Percentiles rank a stretch among this genome's conserved stretches.
phyloP scores from a whole-genome alignment of 2,329 filamentous ascomycete genomes.

The Bisporella sp. region DNA sequence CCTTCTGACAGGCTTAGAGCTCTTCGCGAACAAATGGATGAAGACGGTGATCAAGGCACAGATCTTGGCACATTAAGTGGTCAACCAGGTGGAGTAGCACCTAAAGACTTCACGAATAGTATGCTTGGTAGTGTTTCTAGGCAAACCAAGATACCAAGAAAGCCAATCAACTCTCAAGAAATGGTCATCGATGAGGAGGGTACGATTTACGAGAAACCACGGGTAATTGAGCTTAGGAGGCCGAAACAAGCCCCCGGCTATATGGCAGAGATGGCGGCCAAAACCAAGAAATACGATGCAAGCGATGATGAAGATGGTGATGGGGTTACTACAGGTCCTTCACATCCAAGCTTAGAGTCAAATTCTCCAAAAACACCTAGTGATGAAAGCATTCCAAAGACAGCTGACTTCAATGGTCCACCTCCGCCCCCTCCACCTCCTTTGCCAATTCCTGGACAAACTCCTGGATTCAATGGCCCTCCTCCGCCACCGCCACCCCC shows the following conservation, averaged over 20 bases:
- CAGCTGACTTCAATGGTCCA: conserved; percentile 25
- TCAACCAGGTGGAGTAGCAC: conserved; percentile 37
- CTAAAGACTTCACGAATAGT: conserved; percentile 61
- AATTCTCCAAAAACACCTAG: conserved; percentile 49
- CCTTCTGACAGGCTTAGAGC: conserved; percentile 90
- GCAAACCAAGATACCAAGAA: conserved; percentile 47
- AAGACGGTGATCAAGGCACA: conserved; percentile 36
- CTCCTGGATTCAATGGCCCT: conserved; percentile 20
- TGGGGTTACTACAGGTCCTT: conserved; percentile 65
- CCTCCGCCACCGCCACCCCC: conserved; percentile 34
- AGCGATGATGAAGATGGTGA: conserved; percentile 43
- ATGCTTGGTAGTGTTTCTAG: conserved; percentile 68
- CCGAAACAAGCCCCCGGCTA: conserved; percentile 54
- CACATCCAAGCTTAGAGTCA: conserved; percentile 67
- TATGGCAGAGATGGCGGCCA: conserved; percentile 66
- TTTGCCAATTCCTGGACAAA: conserved; percentile 32
- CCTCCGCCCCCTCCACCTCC: conserved; percentile 32
- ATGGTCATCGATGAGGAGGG: conserved; percentile 35
- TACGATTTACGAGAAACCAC: conserved; percentile 60
- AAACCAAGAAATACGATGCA: conserved; percentile 65
- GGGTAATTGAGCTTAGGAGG: conserved; percentile 70
- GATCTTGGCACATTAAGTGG: conserved; percentile 18
- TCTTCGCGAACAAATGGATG: conserved; percentile 91
- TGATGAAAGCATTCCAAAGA: conserved; percentile 29
- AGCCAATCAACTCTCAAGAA: conserved; percentile 38